Base-by-base conservation (phyloP, 2,329 filamentous ascomycete genomes). In the Falciphora oryzae region DNA sequence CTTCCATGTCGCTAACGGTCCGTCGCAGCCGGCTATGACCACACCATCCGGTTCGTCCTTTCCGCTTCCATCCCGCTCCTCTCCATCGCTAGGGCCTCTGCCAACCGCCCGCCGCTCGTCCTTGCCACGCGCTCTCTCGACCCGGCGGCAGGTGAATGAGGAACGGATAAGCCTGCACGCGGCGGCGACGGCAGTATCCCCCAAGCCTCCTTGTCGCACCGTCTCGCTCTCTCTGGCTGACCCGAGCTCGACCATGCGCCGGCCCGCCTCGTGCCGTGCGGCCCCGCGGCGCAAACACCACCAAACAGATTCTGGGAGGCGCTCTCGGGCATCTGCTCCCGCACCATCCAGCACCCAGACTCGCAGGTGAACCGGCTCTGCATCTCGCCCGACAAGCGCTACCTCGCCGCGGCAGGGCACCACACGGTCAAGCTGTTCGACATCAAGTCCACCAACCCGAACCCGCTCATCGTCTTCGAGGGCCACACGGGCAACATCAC, bases 331-430 rank as follows among this genome's bases (percentile, higher is more conserved):
- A 98, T 99, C 72, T 99, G 95, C 80, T 97, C 93, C 57, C 91
- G 95, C 69, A 99, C 95, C 28, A 98, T 99, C 71, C 95, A 97
- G 71, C 94, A 99, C 74, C 92, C 95, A 2, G 95, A 99, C 77
- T 98, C 94, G 13, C 95, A 99, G 78, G 95, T 99, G 71, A 99
- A 99, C 78, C 91, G 95, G 58, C 89, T 99, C 61, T 98, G 94
- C 77, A 99, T 99, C 73, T 97, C 95, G 16, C 95, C 95, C 68
- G 95, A 99, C 80, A 99, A 99, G 79, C 91, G 94, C 68, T 97
- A 90, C 77, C 89, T 98, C 64, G 94, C 93, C 44, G 93, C 92
- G n/a, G 85, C 85, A 10, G 84, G 85, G 70, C 85, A 89, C 74
- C 85, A 94, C 76, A 93, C 91, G 63, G 92, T 99, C 74, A 98